Evolutionary conservation across 495 filamentous ascomycete genomes (phyloP).

Genomic region (Podospora didyma): DNA sequence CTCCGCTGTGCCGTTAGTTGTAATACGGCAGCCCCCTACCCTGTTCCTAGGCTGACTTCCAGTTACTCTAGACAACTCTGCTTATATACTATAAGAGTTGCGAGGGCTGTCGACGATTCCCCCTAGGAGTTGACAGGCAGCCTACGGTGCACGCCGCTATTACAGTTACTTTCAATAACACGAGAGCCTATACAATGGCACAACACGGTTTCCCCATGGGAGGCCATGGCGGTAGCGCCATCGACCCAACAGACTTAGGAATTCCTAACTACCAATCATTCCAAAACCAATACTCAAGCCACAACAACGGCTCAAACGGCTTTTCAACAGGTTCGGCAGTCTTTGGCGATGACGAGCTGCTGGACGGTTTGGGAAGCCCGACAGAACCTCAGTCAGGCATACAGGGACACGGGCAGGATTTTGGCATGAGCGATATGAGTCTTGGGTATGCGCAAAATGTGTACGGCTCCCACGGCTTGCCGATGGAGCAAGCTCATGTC

Average conservation of each 20-base stretch:
- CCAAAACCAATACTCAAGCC: constrained; percentile 39
- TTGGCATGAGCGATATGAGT: constrained; percentile 43
- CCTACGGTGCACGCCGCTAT: neutral
- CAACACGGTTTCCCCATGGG: constrained; percentile 68
- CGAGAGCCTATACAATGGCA: constrained; percentile 30
- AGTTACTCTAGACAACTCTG: too few species aligned
- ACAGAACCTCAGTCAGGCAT: constrained; percentile 42
- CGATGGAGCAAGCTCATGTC: constrained; percentile 52
- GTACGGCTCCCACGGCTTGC: constrained; percentile 41
- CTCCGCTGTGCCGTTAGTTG: too few species aligned
- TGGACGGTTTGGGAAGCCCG: constrained; percentile 53
- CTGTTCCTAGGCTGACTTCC: neutral
- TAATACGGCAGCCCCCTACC: too few species aligned
- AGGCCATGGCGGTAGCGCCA: constrained; percentile 55
- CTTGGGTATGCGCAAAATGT: constrained; percentile 43
- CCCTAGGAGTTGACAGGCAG: constrained; percentile 3
- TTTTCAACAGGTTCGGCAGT: constrained; percentile 46
- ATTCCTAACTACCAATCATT: constrained; percentile 50
- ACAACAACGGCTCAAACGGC: constrained; percentile 29
- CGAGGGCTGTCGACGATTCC: neutral
- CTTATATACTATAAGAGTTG: too few species aligned
- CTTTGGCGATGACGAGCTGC: constrained; percentile 62
- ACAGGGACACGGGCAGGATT: constrained; percentile 49
- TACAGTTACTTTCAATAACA: neutral
- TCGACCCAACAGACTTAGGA: constrained; percentile 84